Evolutionary conservation across 192 early-diverging fungal genomes (phyloP).

Genomic region (Coemansia sp.): DNA sequence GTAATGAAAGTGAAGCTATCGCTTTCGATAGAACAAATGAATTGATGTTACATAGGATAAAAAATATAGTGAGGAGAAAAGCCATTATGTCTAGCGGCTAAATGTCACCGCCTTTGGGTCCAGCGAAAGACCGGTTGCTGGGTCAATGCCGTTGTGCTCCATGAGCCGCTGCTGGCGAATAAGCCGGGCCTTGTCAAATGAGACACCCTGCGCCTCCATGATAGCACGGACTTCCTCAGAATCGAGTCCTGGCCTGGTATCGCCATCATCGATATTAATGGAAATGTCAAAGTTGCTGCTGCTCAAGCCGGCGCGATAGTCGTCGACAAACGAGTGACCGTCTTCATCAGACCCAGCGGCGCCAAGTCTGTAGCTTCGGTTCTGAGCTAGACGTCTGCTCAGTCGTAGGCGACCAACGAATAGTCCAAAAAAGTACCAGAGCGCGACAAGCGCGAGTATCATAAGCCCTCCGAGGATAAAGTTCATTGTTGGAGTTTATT

Average conservation of each 20-base stretch:
- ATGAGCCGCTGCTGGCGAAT: conserved; percentile 52
- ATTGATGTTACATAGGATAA: neutral
- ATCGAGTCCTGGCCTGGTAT: conserved; percentile 49
- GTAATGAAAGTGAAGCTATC: neutral
- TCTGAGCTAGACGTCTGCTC: conserved; percentile 32
- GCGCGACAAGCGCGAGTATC: conserved; percentile 27
- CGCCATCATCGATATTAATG: conserved; percentile 45
- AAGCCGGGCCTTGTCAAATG: conserved; percentile 56
- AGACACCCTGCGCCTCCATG: conserved; percentile 46
- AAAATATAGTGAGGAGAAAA: neutral
- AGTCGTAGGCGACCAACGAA: conserved; percentile 39
- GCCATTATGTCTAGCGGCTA: conserved; percentile 8
- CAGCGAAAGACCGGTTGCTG: conserved; percentile 47
- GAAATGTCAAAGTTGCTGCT: conserved; percentile 56
- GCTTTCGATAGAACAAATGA: too few species aligned
- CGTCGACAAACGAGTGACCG: conserved; percentile 29
- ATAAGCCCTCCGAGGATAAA: conserved; percentile 42
- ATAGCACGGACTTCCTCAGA: conserved; percentile 49
- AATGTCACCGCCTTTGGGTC: conserved; percentile 57
- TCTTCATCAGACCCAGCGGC: conserved; percentile 23
- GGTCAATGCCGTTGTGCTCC: conserved; percentile 49
- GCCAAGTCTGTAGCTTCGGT: conserved; percentile 15
- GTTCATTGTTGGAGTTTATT: conserved; percentile 19
- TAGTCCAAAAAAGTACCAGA: conserved; percentile 50
- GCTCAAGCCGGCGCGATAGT: conserved; percentile 46